Percentiles rank a stretch among this genome's conserved stretches.
These are phyloP conservation scores for Coelastrella sp. DNA, from an alignment of 139 green algal species.

Conservation along the genomic window DNA sequence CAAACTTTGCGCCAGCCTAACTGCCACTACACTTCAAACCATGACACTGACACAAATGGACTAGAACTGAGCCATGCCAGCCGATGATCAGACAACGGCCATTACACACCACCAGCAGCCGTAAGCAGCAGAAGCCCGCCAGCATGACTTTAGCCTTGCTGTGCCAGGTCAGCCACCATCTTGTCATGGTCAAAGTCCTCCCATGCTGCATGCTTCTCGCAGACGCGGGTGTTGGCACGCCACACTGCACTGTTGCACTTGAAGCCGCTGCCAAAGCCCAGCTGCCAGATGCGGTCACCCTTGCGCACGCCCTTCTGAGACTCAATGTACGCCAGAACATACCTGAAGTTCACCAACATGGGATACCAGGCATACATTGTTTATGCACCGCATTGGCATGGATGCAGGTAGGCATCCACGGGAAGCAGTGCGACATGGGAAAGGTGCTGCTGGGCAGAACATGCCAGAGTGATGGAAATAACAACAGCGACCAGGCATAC, in stretches of 20 bases:
- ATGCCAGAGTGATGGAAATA: background rate
- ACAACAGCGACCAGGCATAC: background rate
- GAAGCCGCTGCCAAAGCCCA: conserved; percentile 95
- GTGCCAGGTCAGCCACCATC: conserved; percentile 62
- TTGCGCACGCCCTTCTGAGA: conserved; percentile 64
- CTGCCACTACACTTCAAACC: no score
- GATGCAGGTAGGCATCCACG: background rate
- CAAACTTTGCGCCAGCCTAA: no score
- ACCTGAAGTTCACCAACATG: conserved; percentile 54
- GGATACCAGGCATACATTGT: background rate
- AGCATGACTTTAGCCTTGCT: background rate
- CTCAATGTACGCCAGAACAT: conserved; percentile 86
- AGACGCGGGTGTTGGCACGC: conserved; percentile 64
- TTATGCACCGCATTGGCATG: background rate
- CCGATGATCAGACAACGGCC: background rate
- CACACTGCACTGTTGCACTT: conserved; percentile 97
- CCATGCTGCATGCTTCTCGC: conserved; percentile 56
- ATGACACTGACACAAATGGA: no score
- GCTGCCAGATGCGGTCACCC: conserved; percentile 91
- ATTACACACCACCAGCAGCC: background rate
- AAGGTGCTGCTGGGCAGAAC: background rate
- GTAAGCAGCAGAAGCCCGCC: background rate
- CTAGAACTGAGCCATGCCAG: no score
- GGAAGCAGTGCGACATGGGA: background rate
- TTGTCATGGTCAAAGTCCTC: conserved; percentile 63